phyloP scores from a whole-genome alignment of 257 asterid species.

The Solanum pinnatisectum region DNA sequence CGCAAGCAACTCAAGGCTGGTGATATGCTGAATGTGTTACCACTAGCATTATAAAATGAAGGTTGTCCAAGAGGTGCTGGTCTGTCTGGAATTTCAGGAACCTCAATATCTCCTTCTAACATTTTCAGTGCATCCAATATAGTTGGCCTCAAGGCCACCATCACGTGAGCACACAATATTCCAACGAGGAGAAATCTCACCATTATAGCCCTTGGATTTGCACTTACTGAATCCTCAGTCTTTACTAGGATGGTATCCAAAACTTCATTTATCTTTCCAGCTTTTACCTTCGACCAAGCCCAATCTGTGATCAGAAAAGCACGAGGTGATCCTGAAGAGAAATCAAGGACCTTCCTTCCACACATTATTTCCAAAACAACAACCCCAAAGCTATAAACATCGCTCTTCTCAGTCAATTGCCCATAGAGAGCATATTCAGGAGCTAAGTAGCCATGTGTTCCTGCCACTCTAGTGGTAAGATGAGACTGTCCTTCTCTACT shows the following conservation, averaged over 20 bases:
- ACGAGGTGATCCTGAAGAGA: slow-evolving; percentile 40
- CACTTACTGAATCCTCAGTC: slow-evolving; percentile 27
- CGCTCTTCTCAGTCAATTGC: slow-evolving; percentile 81
- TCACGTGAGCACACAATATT: slow-evolving; percentile 76
- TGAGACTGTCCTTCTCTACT: slow-evolving; percentile 77
- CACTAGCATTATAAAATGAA: slow-evolving; percentile 27
- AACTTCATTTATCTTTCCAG: slow-evolving; percentile 45
- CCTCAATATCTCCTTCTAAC: slow-evolving; percentile 87
- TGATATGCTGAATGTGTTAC: slow-evolving; percentile 38
- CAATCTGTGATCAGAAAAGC: slow-evolving; percentile 67
- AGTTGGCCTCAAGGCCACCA: slow-evolving; percentile 91
- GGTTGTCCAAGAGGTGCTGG: slow-evolving; percentile 71
- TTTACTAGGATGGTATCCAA: slow-evolving; percentile 41
- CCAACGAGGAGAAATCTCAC: slow-evolving; percentile 77
- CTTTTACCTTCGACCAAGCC: slow-evolving; percentile 82
- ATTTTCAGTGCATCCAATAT: slow-evolving; percentile 73
- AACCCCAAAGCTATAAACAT: slow-evolving; percentile 84
- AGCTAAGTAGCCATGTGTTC: slow-evolving; percentile 88
- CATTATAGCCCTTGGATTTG: slow-evolving; percentile 60
- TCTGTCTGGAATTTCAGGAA: slow-evolving; percentile 67
- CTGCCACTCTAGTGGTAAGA: slow-evolving; percentile 85
- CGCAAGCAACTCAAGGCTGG: slow-evolving; percentile 48
- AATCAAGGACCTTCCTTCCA: slow-evolving; percentile 82
- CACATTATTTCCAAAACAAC: slow-evolving; percentile 90
- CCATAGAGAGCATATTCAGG: slow-evolving; percentile 94